Base-by-base conservation (phyloP, 1,284 basidiomycete genomes). In the Malassezia brasiliensis region DNA sequence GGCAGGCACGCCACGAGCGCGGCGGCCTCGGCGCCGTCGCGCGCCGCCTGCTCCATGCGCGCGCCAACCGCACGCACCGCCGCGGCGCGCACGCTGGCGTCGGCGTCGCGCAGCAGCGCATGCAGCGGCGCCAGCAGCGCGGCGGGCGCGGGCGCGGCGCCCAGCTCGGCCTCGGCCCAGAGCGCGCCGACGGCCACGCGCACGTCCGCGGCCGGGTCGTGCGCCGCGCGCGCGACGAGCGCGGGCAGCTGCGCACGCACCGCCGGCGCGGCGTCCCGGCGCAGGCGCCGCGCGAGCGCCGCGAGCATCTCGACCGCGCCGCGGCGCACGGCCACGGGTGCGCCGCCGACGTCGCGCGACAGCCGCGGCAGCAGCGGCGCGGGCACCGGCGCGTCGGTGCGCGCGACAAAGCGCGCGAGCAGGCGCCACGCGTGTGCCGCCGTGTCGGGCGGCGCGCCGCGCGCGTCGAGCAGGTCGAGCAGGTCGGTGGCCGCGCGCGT, bases 51-150 rank as follows among this genome's bases (percentile, higher is more conserved):
- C 30, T 52, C 51, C n/a, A 53, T n/a, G 44, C 44, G 38, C 17
- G 46, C 45, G 45, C 53, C 53, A 10, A 56, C 35, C 0, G 53
- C 47, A 12, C 53, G 53, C 28, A 50, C 39, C 19, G 40, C 35
- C 11, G 40, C 41, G 15, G 53, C 47, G 19, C 53, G 48, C 17
- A 56, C 47, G 12, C 19, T 14, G 17, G 47, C 20, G 22, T 36
- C 25, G 4, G 5, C 11, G 20, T 48, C 47, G 28, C 20, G 9
- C 47, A 37, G 20, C 31, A 47, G 28, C n/a, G 9, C 28, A 7
- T 47, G 45, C 45, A 47, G n/a, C 9, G 20, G 28, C 19, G 39
- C 39, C 2, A 40, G 39, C 10, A 20, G 39, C 39, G 8, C 12
- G 4, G 25, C 25, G 10, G 9, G 39, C 25, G 39, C 11, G 19